A percentile compares a stretch with the other conserved stretches of the same genome.
Evolutionary conservation across 2,329 filamentous ascomycete species (phyloP).

Genomic region (Talaromyces amestolkiae): DNA sequence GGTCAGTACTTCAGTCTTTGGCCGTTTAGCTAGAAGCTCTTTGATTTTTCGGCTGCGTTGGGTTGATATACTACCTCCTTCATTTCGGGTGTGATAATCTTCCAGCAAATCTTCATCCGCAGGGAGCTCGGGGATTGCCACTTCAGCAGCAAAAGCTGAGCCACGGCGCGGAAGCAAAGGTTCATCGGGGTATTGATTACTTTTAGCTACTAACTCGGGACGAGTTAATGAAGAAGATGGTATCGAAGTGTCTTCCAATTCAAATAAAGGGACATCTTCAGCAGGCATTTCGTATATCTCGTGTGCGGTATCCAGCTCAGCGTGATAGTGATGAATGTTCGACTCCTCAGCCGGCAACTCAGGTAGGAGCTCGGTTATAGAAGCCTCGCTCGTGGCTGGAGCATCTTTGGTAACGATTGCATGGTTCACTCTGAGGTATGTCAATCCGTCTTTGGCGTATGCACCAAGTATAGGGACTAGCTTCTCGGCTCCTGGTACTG

Average conservation of each 20-base stretch:
- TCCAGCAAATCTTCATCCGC: not conserved
- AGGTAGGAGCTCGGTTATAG: conserved; percentile 29
- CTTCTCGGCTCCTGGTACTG: conserved; percentile 52
- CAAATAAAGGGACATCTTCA: conserved; percentile 32
- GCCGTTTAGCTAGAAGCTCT: conserved; percentile 40
- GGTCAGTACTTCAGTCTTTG: conserved; percentile 31
- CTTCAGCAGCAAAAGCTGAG: conserved; percentile 48
- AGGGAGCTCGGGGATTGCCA: conserved; percentile 29
- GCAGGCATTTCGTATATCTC: conserved; percentile 38
- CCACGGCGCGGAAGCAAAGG: conserved; percentile 37
- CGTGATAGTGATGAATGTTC: conserved; percentile 25
- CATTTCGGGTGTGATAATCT: not conserved
- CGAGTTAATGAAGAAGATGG: conserved; percentile 7
- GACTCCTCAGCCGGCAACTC: conserved; percentile 34
- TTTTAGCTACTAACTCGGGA: not conserved
- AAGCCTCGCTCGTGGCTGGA: conserved; percentile 31
- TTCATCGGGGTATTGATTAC: conserved; percentile 31
- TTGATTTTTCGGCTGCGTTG: conserved; percentile 35
- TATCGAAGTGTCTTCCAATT: conserved; percentile 39
- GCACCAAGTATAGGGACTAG: conserved; percentile 52
- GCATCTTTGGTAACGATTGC: conserved; percentile 51
- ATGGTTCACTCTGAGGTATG: conserved; percentile 57
- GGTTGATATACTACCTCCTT: conserved; percentile 20
- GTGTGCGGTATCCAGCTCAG: conserved; percentile 31
- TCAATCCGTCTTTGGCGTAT: conserved; percentile 48